Evolutionary conservation across 805 yeast genomes (phyloP).

Genomic region (Pichia ethanolica): DNA sequence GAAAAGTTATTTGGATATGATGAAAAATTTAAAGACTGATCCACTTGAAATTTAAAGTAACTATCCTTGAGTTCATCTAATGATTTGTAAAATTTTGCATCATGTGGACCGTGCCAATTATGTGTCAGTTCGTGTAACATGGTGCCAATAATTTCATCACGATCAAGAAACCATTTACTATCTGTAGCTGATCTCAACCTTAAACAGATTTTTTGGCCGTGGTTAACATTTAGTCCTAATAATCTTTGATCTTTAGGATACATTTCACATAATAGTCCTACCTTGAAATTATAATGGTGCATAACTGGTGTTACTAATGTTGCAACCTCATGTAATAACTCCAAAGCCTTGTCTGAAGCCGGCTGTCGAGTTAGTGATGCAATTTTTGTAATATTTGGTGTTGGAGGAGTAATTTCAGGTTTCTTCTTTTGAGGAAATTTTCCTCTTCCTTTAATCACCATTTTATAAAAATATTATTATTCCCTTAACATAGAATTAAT

Average conservation of each 20-base stretch:
- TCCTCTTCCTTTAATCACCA: constrained; percentile 24
- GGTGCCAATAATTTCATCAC: constrained; percentile 66
- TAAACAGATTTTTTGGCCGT: constrained; percentile 64
- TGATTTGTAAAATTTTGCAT: constrained; percentile 56
- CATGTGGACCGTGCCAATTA: constrained; percentile 74
- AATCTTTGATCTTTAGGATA: constrained; percentile 60
- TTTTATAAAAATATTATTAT: not conserved
- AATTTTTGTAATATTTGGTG: constrained; percentile 23
- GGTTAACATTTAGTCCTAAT: constrained; percentile 76
- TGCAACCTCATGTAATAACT: constrained; percentile 62
- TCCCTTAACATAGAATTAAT: too few species aligned
- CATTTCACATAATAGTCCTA: constrained; percentile 69
- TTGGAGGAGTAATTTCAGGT: constrained; percentile 26
- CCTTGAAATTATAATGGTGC: constrained; percentile 56
- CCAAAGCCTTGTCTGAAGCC: constrained; percentile 43
- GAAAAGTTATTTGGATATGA: constrained; percentile 36
- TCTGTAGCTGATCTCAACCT: constrained; percentile 58
- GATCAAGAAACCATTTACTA: constrained; percentile 47
- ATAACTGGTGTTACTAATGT: constrained; percentile 70
- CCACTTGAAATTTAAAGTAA: constrained; percentile 36
- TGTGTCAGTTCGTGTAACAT: constrained; percentile 87
- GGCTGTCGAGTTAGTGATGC: constrained; percentile 43
- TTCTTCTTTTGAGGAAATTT: constrained; percentile 5
- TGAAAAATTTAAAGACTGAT: constrained; percentile 36
- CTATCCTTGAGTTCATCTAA: constrained; percentile 55